These are phyloP conservation scores for Mortierella sp. DNA, from an alignment of 371 early-diverging fungal species.

Conservation along the genomic window DNA sequence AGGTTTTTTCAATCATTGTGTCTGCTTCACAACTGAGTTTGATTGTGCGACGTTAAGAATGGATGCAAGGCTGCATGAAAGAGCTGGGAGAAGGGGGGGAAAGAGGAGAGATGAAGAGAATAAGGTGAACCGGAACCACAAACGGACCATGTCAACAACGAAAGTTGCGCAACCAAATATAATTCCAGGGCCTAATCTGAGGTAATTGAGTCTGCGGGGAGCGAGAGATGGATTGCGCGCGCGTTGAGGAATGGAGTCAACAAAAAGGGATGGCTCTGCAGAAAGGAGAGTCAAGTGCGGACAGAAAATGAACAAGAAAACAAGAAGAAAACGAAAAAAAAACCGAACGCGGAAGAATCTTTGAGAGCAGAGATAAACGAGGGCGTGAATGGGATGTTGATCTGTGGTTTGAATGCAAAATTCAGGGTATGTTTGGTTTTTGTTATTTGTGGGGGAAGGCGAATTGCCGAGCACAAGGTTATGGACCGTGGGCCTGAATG, in stretches of 20 bases:
- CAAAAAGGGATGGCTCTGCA: not conserved
- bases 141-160: not conserved
- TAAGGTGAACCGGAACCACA: slow-evolving; percentile 3
- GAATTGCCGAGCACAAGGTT: slow-evolving; percentile 5
- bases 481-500: slow-evolving; percentile 2
- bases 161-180: not conserved
- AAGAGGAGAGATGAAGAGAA: not conserved
- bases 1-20: not conserved
- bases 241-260: not conserved
- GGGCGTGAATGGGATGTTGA: not conserved
- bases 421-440: not conserved
- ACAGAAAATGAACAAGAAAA: too few species aligned
- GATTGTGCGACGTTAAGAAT: slow-evolving; percentile 9
- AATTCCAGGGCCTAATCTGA: not conserved
- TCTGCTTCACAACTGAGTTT: slow-evolving; percentile 10
- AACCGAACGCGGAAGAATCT: not conserved
- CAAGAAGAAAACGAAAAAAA: too few species aligned
- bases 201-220: slow-evolving; percentile 1
- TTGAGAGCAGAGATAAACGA: not conserved
- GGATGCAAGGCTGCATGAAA: slow-evolving; percentile 12
- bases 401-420: not conserved
- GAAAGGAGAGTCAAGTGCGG: not conserved
- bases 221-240: not conserved
- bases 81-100: not conserved
- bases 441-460: not conserved